Evolutionary conservation across 257 asterid genomes (phyloP).

Genomic region (Solanum medicagineum): DNA sequence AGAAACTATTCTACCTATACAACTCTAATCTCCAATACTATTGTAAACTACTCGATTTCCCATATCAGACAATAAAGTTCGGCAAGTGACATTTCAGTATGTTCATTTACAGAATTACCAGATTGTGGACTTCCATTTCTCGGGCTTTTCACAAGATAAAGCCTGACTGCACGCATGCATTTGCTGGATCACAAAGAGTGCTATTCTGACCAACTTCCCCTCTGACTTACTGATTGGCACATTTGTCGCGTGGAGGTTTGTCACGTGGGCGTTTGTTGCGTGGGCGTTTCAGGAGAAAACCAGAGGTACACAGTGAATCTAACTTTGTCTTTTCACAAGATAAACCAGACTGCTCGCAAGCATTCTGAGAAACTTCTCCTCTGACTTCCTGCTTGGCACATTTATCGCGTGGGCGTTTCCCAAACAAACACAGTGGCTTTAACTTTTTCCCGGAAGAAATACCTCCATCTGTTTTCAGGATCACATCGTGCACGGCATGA

Average conservation of each 20-base stretch:
- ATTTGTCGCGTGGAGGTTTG: neutral
- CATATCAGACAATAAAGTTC: neutral
- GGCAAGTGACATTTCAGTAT: neutral
- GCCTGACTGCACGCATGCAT: neutral
- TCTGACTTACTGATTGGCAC: too few species aligned
- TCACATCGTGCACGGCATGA: slow-evolving; percentile 4
- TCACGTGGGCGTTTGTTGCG: neutral
- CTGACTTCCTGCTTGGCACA: too few species aligned
- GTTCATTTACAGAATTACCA: neutral
- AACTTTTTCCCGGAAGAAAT: slow-evolving; percentile 12
- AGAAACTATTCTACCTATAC: neutral
- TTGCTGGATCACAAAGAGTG: neutral
- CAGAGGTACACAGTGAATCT: too few species aligned
- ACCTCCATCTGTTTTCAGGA: slow-evolving; percentile 12
- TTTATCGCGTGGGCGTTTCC: slow-evolving; percentile 15
- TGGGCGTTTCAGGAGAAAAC: too few species aligned
- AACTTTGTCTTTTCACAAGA: too few species aligned
- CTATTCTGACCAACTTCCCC: too few species aligned
- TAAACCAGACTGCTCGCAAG: too few species aligned
- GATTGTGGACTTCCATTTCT: neutral
- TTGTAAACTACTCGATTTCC: neutral
- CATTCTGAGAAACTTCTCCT: too few species aligned
- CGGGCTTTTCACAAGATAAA: neutral
- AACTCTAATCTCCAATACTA: neutral
- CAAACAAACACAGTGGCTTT: slow-evolving; percentile 55